Base-by-base conservation (phyloP, 2,329 filamentous ascomycete species). In the Tolypocladium ophioglossoides region DNA sequence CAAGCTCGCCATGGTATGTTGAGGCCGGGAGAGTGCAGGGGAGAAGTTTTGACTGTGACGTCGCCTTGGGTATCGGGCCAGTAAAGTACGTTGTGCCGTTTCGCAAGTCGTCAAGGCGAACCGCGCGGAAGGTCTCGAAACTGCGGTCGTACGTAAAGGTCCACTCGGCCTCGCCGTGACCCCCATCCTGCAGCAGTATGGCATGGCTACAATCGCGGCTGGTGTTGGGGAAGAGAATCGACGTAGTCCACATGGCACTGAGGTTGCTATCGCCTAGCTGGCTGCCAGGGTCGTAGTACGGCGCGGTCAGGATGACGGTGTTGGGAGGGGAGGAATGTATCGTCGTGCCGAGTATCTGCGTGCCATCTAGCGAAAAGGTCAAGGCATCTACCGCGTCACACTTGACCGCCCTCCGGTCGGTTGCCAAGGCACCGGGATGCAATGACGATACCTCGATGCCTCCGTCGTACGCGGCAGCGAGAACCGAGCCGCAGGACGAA, bases 381-480 rank as follows among this genome's bases (percentile, higher is more conserved):
- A 94, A 71, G 3, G 82, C 76, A 64, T 92, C 88, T 5, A 91
- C 86, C 2, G 79, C 80, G 63, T 88, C 84, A 63, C 88, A 92
- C 63, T 91, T 89, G 55, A 92, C 87, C 12, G 87, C 82, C 60
- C 89, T 78, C 62, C 86, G 79, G 60, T 91, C 86, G 0, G 82
- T 87, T 14, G 80, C 69, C 32, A 85, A 63, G 30, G 82, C 83
- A 52, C 77, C 80, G 2, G 84, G 75, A 50, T 81, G 82, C 40
- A 95, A 73, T 6, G 89, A 87, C 32, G 88, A 84, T 0, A 96
- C 87, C 68, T 96, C 91, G 58, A 96, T 91, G n/a, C 88, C 89
- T 54, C 88, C 87, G 64, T 90, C 84, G 68, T 91, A 95, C 9
- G 90, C 90, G 18, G 89, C 86, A 27, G 91, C 91, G 48, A 96